Base-by-base conservation (phyloP, 2,329 filamentous ascomycete genomes). In the Ceratocystis eucalypticola region DNA sequence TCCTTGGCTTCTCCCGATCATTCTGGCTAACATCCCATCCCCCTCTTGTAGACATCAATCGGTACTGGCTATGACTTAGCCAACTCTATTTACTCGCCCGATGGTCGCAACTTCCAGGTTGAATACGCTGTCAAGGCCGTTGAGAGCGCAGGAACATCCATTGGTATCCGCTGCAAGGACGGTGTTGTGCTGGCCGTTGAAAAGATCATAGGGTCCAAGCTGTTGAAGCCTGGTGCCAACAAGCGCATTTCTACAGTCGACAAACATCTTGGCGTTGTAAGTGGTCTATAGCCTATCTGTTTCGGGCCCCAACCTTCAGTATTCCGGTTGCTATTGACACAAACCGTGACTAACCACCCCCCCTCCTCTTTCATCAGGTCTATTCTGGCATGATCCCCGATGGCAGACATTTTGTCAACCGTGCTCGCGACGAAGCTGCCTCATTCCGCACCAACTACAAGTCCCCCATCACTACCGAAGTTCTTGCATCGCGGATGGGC, bases 111-210 rank as follows among this genome's bases (percentile, higher is more conserved):
- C 78, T 99, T 99, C 78, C 94, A 99, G 79, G 91, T 95, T 77
- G 94, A 99, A 83, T 99, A 99, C 77, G 94, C 94, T 71, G 88
- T 95, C 72, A 99, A 99, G 82, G 94, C 94, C 66, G 94, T 99
- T 70, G 94, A 99, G 80, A 97, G 95, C 74, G 94, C 93, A 71
- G 93, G 94, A 74, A 99, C 94, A 66, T 91, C 92, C 65, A 86
- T 99, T 76, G 94, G 94, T 72, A 96, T 99, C 77, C 85, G 91
- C 76, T 96, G 91, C 84, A 96, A 96, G 80, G 91, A 97, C 77
- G 94, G 94, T 70, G 89, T 99, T 65, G 91, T 99, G 70, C 84
- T 99, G 71, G 94, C 94, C 53, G 87, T 96, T 69, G 94, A 99
- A 82, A 99, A 99, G 83, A 87, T 97, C 74, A 85, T 97, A 77